A percentile compares a stretch with the other conserved stretches of the same genome.
These are phyloP conservation scores for Rhodotorula graminis DNA, from an alignment of 768 basidiomycete species.

Conservation along the genomic window DNA sequence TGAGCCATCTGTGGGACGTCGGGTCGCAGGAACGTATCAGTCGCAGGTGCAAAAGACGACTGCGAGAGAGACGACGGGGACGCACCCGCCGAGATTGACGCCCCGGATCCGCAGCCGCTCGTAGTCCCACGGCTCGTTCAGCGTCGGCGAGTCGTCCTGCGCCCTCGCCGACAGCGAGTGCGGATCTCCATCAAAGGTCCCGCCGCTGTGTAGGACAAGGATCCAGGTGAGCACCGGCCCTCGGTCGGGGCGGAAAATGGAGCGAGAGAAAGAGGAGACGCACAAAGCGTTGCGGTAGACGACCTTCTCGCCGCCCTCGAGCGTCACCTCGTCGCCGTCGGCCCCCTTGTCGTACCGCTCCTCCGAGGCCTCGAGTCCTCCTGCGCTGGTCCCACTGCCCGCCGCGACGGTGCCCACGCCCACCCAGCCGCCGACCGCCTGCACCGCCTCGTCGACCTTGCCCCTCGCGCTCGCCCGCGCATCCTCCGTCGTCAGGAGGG, in stretches of 20 bases:
- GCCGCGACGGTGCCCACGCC: background rate
- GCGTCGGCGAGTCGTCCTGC: slow-evolving; percentile 44
- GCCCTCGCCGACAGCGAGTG: slow-evolving; percentile 43
- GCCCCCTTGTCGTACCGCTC: background rate
- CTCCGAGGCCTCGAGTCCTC: background rate
- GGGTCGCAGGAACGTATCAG: background rate
- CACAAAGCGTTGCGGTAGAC: slow-evolving; percentile 68
- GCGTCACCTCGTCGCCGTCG: slow-evolving; percentile 17
- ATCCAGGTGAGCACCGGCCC: no score
- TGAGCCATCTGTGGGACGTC: slow-evolving; percentile 24
- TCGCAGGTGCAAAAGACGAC: background rate
- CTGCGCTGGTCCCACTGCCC: background rate
- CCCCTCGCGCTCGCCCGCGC: background rate
- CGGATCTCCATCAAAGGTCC: slow-evolving; percentile 45
- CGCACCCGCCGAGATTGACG: slow-evolving; percentile 68
- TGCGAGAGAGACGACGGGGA: background rate
- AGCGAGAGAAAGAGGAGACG: background rate
- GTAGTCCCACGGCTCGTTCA: slow-evolving; percentile 42
- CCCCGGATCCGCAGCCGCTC: slow-evolving; percentile 18
- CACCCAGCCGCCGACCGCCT: background rate
- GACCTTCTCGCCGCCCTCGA: slow-evolving; percentile 49
- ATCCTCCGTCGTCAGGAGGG: background rate
- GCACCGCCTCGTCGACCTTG: background rate
- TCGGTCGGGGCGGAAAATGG: no score
- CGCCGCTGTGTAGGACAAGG: slow-evolving; percentile 47